These are phyloP conservation scores for Spatholobus suberectus DNA, from an alignment of 306 rosid genomes.

Conservation along the genomic window DNA sequence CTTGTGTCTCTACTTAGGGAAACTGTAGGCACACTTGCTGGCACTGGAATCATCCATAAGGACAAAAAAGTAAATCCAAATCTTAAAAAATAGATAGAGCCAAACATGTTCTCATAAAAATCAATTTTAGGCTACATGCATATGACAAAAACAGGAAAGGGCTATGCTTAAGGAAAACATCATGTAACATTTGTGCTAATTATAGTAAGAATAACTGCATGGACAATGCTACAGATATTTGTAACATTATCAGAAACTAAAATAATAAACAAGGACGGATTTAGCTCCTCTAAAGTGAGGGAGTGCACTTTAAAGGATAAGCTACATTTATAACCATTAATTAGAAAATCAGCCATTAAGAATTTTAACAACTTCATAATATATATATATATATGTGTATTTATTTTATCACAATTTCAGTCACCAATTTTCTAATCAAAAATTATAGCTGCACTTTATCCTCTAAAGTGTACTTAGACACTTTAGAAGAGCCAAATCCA, in stretches of 20 bases:
- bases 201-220: background rate
- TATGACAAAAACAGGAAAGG: background rate
- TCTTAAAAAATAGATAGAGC: background rate
- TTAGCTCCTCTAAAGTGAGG: background rate
- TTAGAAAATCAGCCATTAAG: background rate
- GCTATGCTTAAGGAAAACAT: constrained; percentile 1
- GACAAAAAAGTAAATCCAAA: background rate
- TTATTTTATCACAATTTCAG: background rate
- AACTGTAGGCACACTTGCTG: constrained; percentile 4
- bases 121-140: background rate
- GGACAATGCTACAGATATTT: background rate
- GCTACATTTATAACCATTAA: background rate
- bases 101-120: background rate
- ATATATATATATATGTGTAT: background rate
- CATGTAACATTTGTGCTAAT: background rate
- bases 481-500: background rate
- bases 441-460: background rate
- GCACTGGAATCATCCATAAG: background rate
- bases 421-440: background rate
- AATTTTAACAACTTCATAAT: background rate
- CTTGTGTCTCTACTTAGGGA: background rate
- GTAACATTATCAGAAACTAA: background rate
- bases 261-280: background rate
- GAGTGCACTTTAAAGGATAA: background rate
- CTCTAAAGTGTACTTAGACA: background rate